A percentile compares a stretch with the other conserved stretches of the same genome.
Evolutionary conservation across 1,139 yeast species (phyloP).

Genomic region (Schwanniomyces etchellsii): DNA sequence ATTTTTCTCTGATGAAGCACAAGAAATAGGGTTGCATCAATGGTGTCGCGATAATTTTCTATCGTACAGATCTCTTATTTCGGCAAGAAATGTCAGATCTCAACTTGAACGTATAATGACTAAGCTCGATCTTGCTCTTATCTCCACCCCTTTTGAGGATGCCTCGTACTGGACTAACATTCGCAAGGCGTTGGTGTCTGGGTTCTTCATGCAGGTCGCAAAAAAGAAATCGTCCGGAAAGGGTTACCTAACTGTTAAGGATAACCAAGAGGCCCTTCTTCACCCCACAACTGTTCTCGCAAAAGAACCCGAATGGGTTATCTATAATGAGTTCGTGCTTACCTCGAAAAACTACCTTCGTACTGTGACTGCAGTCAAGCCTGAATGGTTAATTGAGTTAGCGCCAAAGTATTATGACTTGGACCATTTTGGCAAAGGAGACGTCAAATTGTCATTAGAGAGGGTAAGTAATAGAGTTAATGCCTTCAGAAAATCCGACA

Average conservation of each 20-base stretch:
- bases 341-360: slow-evolving; percentile 91
- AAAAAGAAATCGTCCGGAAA: slow-evolving; percentile 69
- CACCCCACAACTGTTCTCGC: slow-evolving; percentile 92
- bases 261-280: slow-evolving; percentile 88
- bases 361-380: slow-evolving; percentile 87
- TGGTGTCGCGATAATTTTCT: slow-evolving; percentile 94
- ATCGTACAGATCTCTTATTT: slow-evolving; percentile 72
- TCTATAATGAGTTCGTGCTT: slow-evolving; percentile 91
- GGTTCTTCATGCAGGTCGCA: slow-evolving; percentile 98
- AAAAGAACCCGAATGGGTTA: slow-evolving; percentile 85
- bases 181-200: slow-evolving; percentile 83
- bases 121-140: slow-evolving; percentile 66
- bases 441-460: slow-evolving; percentile 74
- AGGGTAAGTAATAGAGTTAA: slow-evolving; percentile 52
- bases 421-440: slow-evolving; percentile 73
- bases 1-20: slow-evolving; percentile 68
- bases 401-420: slow-evolving; percentile 84
- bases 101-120: slow-evolving; percentile 85
- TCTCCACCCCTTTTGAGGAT: slow-evolving; percentile 66
- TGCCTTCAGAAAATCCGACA: slow-evolving; percentile 32
- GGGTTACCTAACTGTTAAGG: slow-evolving; percentile 84
- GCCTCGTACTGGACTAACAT: slow-evolving; percentile 67
- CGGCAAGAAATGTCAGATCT: slow-evolving; percentile 79
- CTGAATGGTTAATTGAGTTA: slow-evolving; percentile 84
- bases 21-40: slow-evolving; percentile 50